Base-by-base conservation (phyloP, 169 alveolate genomes). In the Plasmodium fragile region DNA sequence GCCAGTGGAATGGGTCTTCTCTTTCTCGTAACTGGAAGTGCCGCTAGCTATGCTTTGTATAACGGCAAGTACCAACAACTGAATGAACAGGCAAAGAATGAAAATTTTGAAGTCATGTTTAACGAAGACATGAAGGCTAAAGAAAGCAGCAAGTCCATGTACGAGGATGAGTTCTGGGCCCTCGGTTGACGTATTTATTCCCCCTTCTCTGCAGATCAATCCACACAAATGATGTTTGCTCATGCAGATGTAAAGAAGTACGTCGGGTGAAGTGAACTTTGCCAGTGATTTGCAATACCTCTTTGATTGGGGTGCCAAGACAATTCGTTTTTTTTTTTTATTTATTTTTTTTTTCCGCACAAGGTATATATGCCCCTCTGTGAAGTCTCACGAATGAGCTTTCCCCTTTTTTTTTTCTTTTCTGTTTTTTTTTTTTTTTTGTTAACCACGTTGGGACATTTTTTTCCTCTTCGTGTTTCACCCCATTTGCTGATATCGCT, bases 111-210 rank as follows among this genome's bases (percentile, higher is more conserved):
- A 25, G 83, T 53, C 55, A 71, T 84, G 11, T 84, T 84, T 41
- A 84, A 73, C 36, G 83, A 72, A 32, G 93, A 75, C 36, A 25
- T 34, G 7, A 75, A 84, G 73, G 55, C 22, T n/a, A 45, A 39
- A 28, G 83, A 45, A 2, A 84, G 10, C 16, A 59, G 34, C 34
- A 84, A 73, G 65, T 39, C 83, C 11, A 30, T 73, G 10, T 52
- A 84, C 59, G 93, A 84, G 78, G 93, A 84, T 16, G 93, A 84
- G 65, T 84, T 84, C 22, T 84, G 93, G 93, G 93, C 85, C 30
- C 36, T 52, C 32, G 93, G 79, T 22, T 59, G 34, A 18, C 34
- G 6, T 34, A 10, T 10, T n/a, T n/a, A n/a, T n/a, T n/a, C n/a
- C n/a, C n/a, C 4, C 10, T 6, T 5, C 18, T 39, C 55, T 45